Conservation (phyloP, 208 protist species). For the Trypanosoma congolense region DNA sequence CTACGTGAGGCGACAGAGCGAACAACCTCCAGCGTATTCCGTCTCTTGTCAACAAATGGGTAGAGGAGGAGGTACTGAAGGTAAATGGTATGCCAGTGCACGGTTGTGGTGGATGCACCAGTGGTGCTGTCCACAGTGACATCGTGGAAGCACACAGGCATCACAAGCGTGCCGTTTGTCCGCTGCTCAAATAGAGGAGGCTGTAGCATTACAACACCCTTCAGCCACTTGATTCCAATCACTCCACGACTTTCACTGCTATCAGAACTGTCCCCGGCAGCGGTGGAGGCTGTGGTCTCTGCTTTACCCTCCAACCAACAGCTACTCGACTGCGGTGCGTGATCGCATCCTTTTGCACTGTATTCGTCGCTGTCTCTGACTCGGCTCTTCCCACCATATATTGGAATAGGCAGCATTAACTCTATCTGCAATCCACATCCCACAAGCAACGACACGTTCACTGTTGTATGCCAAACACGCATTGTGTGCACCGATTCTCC, state of each 20-base stretch:
- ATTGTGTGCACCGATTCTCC: conserved; percentile 14
- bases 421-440: conserved; percentile 17
- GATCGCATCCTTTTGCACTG: no score
- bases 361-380: neutral
- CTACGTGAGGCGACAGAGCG: conserved; percentile 51
- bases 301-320: no score
- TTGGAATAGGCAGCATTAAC: conserved; percentile 14
- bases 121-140: neutral
- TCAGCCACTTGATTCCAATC: conserved; percentile 32
- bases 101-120: neutral
- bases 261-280: conserved; percentile 4
- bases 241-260: conserved; percentile 12
- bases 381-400: conserved; percentile 7
- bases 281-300: neutral
- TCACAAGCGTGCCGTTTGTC: conserved; percentile 22
- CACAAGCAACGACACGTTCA: conserved; percentile 14
- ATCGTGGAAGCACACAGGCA: conserved; percentile 21
- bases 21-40: conserved; percentile 45
- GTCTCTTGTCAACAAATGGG: conserved; percentile 24
- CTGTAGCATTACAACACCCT: conserved; percentile 18
- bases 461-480: conserved; percentile 22
- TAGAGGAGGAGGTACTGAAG: conserved; percentile 66
- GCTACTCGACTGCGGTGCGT: no score
- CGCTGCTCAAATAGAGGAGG: conserved; percentile 23
- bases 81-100: conserved; percentile 31